Evolutionary conservation across 202 grass and related monocot genomes (phyloP).

Genomic region (Carex arenaria): DNA sequence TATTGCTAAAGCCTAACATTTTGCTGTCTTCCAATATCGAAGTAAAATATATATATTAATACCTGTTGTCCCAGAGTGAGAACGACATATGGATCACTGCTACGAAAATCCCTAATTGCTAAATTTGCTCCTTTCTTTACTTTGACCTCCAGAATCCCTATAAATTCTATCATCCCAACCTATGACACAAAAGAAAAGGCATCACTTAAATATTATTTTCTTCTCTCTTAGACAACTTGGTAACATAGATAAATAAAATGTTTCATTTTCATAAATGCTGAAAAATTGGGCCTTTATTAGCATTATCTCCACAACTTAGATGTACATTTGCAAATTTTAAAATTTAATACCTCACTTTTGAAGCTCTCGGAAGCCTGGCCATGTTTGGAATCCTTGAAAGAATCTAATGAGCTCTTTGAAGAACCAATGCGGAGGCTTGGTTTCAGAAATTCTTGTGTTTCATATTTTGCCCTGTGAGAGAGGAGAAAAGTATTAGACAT

Average conservation of each 20-base stretch:
- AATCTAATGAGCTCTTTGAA: slow-evolving; percentile 38
- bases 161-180: slow-evolving; percentile 81
- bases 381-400: neutral
- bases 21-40: neutral
- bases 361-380: slow-evolving; percentile 25
- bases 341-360: slow-evolving; percentile 47
- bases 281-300: neutral
- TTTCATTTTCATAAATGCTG: neutral
- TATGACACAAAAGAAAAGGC: slow-evolving; percentile 7
- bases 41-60: neutral
- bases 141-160: slow-evolving; percentile 69
- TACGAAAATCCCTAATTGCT: slow-evolving; percentile 61
- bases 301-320: neutral
- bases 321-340: neutral
- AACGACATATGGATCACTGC: slow-evolving; percentile 66
- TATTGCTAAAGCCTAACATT: neutral
- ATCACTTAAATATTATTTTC: neutral
- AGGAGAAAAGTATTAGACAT: slow-evolving; percentile 15
- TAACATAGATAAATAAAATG: too few relatives aligned
- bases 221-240: neutral
- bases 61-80: slow-evolving; percentile 73
- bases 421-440: slow-evolving; percentile 63
- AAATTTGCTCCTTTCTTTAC: slow-evolving; percentile 61
- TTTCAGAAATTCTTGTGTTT: slow-evolving; percentile 71
- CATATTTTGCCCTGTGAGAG: slow-evolving; percentile 57